A percentile compares a stretch with the other conserved stretches of the same genome.
Conservation (phyloP, 805 yeast species). For the Suhomyces sp. region DNA sequence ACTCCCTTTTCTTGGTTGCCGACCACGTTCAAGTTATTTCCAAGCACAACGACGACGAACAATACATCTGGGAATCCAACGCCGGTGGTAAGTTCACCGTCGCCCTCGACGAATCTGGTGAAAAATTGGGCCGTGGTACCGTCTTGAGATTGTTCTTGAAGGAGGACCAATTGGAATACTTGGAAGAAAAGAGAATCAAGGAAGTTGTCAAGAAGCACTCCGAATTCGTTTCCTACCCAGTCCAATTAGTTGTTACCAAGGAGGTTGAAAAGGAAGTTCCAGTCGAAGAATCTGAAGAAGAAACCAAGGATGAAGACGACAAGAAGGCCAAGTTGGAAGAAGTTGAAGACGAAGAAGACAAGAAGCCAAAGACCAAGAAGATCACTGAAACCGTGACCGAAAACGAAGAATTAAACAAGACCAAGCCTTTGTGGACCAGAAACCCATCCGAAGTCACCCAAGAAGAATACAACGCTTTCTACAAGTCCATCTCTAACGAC, state of each 20-base stretch:
- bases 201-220: slow-evolving; percentile 99
- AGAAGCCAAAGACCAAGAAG: slow-evolving; percentile 78
- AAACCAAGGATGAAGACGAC: slow-evolving; percentile 46
- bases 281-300: slow-evolving; percentile 61
- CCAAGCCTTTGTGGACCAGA: slow-evolving; percentile 99
- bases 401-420: slow-evolving; percentile 97
- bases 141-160: slow-evolving; percentile 92
- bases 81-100: slow-evolving; percentile 99
- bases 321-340: slow-evolving; percentile 75
- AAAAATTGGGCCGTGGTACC: slow-evolving; percentile 92
- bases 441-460: slow-evolving; percentile 95
- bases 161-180: slow-evolving; percentile 98
- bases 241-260: slow-evolving; percentile 96
- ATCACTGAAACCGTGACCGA: slow-evolving; percentile 91
- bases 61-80: slow-evolving; percentile 99
- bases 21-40: slow-evolving; percentile 98
- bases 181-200: slow-evolving; percentile 99
- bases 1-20: slow-evolving; percentile 98
- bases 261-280: slow-evolving; percentile 98
- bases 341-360: slow-evolving; percentile 65
- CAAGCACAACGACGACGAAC: slow-evolving; percentile 98
- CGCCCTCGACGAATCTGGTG: slow-evolving; percentile 83
- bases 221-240: slow-evolving; percentile 98
- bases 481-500: slow-evolving; percentile 98
- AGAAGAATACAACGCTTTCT: slow-evolving; percentile 98